Base-by-base conservation (phyloP, 2,329 filamentous ascomycete genomes). In the Fusarium mangiferae region DNA sequence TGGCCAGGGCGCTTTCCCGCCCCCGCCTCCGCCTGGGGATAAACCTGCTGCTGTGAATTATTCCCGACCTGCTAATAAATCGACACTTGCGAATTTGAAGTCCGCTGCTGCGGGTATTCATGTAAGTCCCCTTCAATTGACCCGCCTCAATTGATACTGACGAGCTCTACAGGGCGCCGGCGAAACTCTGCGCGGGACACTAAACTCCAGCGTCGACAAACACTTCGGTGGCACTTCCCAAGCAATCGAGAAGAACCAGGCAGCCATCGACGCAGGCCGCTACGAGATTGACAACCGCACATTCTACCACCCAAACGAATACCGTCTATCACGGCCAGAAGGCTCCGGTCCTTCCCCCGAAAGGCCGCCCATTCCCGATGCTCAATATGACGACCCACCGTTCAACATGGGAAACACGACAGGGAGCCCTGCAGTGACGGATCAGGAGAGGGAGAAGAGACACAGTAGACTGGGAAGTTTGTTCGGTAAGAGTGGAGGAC, bases 151-250 rank as follows among this genome's bases (percentile, higher is more conserved):
- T 22, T 13, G 5, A 66, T n/a, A 4, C 51, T 68, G 10, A 66
- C n/a, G 17, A n/a, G n/a, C 1, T 2, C 22, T 36, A 6, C 10
- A 78, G 76, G 76, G 76, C 18, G 76, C 76, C 14, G 74, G 76
- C 9, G 76, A 78, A 45, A 75, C 76, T 14, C 74, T 78, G 6
- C 76, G 76, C 1, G 76, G 76, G 18, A 78, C 76, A n/a, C 58
- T 78, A 30, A 78, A 78, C 60, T 71, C 72, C 7, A 75, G 51
- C 26, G 70, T 78, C 4, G 75, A 78, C 49, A 73, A 56, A 48
- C 70, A 62, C 10, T 66, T 78, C 17, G 76, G 76, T 9, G 58
- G 60, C 6, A 59, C 48, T 3, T n/a, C 57, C 0, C 44, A 64
- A 14, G 70, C 72, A 13, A 72, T 74, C 30, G 66, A 77, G 14